A percentile compares a stretch with the other conserved stretches of the same genome.
These are phyloP conservation scores for Onygenales sp. DNA, from an alignment of 2,329 filamentous ascomycete genomes.

Conservation along the genomic window DNA sequence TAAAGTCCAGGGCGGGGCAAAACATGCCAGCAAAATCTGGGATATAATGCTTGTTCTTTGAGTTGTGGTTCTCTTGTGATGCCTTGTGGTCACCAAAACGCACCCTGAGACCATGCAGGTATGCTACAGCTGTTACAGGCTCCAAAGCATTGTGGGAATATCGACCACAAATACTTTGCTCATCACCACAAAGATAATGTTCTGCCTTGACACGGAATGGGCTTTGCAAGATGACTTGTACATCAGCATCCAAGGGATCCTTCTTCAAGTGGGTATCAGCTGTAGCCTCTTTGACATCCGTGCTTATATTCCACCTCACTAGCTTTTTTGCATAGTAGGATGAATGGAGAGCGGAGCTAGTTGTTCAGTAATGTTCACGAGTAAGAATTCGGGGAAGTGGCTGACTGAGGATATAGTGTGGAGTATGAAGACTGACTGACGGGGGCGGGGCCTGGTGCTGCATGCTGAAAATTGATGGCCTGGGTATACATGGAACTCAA, in stretches of 20 bases:
- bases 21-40: background rate
- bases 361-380: conserved; percentile 1
- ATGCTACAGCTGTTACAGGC: background rate
- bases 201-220: background rate
- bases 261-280: background rate
- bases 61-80: background rate
- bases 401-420: background rate
- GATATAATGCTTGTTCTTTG: background rate
- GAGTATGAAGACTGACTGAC: background rate
- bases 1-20: background rate
- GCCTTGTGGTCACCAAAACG: conserved; percentile 1
- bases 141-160: background rate
- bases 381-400: conserved; percentile 2
- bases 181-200: background rate
- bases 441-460: background rate
- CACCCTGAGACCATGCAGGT: background rate
- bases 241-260: background rate
- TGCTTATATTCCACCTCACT: background rate
- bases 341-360: background rate
- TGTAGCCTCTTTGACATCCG: background rate
- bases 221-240: background rate
- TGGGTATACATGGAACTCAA: background rate
- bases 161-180: background rate
- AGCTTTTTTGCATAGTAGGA: background rate
- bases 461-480: background rate